These are phyloP conservation scores for Allium cepa DNA, from an alignment of 106 monocot genomes.

Conservation along the genomic window DNA sequence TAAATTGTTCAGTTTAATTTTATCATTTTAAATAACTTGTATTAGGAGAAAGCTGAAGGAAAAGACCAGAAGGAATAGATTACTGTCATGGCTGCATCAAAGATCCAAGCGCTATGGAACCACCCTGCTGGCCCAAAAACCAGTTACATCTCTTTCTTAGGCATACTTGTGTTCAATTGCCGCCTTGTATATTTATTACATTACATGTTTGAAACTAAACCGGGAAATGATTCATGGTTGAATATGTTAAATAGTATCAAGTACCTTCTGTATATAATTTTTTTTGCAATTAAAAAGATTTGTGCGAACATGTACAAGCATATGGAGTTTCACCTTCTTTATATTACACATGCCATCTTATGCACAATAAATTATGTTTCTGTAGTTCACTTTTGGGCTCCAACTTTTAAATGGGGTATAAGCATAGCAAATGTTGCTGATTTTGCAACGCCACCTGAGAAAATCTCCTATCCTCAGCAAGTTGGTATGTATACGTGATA, in stretches of 20 bases:
- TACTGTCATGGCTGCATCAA: slow-evolving; percentile 53
- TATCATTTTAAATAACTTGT: too few species aligned
- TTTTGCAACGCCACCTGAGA: slow-evolving; percentile 74
- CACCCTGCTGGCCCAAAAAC: slow-evolving; percentile 76
- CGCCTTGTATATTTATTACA: too few species aligned
- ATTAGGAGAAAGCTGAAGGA: not conserved
- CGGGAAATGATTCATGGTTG: too few species aligned
- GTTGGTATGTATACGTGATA: slow-evolving; percentile 27
- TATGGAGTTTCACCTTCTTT: too few species aligned
- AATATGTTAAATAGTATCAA: not conserved
- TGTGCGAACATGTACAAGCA: too few species aligned
- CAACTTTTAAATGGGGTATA: slow-evolving; percentile 93
- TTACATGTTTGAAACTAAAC: too few species aligned
- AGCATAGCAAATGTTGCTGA: slow-evolving; percentile 86
- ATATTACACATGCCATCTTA: not conserved
- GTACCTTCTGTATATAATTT: slow-evolving; percentile 11
- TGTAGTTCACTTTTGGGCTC: slow-evolving; percentile 92
- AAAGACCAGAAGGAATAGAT: not conserved
- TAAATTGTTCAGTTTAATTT: too few species aligned
- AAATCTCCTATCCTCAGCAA: slow-evolving; percentile 86
- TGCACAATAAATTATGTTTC: not conserved
- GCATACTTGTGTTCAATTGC: too few species aligned
- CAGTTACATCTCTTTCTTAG: slow-evolving; percentile 8
- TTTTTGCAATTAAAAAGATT: too few species aligned
- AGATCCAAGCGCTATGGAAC: slow-evolving; percentile 67